phyloP scores from a whole-genome alignment of 2,329 filamentous ascomycete species.

The Trichoderma pleuroti region DNA sequence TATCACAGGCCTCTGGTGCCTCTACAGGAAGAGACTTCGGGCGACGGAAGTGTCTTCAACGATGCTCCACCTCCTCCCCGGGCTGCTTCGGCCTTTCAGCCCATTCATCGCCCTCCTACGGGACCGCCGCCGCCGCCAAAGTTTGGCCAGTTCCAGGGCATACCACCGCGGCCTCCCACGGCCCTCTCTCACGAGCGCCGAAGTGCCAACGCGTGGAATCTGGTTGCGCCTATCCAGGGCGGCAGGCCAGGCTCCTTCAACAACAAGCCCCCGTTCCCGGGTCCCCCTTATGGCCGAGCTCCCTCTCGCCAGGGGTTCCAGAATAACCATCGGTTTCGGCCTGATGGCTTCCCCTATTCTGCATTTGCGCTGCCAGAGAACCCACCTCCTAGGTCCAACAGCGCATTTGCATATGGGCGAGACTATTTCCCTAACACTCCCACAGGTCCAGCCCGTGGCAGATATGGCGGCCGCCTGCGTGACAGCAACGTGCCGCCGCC shows the following conservation, averaged over 20 bases:
- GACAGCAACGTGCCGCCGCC: slow-evolving; percentile 23
- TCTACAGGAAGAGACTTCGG: not conserved
- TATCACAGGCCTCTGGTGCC: slow-evolving; percentile 28
- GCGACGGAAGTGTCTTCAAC: not conserved
- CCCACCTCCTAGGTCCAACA: slow-evolving; percentile 22
- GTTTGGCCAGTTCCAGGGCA: slow-evolving; percentile 31
- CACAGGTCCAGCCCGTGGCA: slow-evolving; percentile 26
- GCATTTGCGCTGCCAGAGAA: slow-evolving; percentile 25
- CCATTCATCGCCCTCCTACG: slow-evolving; percentile 21
- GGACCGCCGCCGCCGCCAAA: slow-evolving; percentile 27
- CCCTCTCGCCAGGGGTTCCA: slow-evolving; percentile 23
- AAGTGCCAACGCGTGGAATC: slow-evolving; percentile 23
- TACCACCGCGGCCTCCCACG: slow-evolving; percentile 30
- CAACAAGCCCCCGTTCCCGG: slow-evolving; percentile 15
- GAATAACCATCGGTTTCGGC: slow-evolving; percentile 29
- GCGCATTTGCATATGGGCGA: slow-evolving; percentile 25
- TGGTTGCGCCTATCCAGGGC: slow-evolving; percentile 22
- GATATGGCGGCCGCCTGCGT: slow-evolving; percentile 31
- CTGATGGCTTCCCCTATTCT: slow-evolving; percentile 32
- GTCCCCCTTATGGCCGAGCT: slow-evolving; percentile 22
- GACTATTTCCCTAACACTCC: slow-evolving; percentile 32
- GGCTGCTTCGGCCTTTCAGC: slow-evolving; percentile 27
- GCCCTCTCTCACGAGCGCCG: slow-evolving; percentile 28
- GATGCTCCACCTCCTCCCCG: slow-evolving; percentile 24
- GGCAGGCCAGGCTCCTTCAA: slow-evolving; percentile 22